Evolutionary conservation across 805 yeast genomes (phyloP), one percentile per base, ranked within the genome.

Genomic region (Sungouiella blattae): DNA sequence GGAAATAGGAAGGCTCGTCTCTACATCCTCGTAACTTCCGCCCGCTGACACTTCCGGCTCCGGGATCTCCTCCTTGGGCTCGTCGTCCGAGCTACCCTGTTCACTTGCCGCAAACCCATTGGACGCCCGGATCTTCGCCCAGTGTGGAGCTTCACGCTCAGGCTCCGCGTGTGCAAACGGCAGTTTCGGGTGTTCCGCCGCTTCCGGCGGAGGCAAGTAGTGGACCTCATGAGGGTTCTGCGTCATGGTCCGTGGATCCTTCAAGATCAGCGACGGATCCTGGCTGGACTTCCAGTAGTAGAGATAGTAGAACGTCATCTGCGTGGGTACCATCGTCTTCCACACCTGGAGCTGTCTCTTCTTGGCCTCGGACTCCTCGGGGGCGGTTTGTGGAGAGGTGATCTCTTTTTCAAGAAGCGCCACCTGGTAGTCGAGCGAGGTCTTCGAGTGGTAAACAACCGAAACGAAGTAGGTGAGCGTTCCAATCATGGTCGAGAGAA

Each of bases 231-330:
- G 62, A 11, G 52, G 40, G 3, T 49, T 39, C 12, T 49, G 54
- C 22, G 66, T 53, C 43, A 58, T 46, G 0, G 50, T 48, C 47
- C 69, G 59, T 5, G 88, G 88, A 48, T 81, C 82, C 36, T 72
- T 73, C 44, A 81, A 57, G 25, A 73, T 62, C 32, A 66, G 65
- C 14, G 64, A 67, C 0, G 81, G 78, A 45, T 80, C 73, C 12
- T 64, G 64, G 25, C 68, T 61, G 0, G 84, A 71, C 39, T 66
- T 55, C 31, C 65, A 60, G 52, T 73, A 81, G 53, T 82, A 82
- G 16, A 67, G 78, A 36, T 51, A 62, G 44, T 65, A 67, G 18
- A 52, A 59, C 1, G 65, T 48, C 61, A 68, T 50, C 30, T 59
- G 53, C 32, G 47, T 49, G 39, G 64, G 55, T 32, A 54, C 44